A percentile compares a stretch with the other conserved stretches of the same genome.
These are phyloP conservation scores for Trypanosomatidae sp. DNA, from an alignment of 208 protist species.

Conservation along the genomic window DNA sequence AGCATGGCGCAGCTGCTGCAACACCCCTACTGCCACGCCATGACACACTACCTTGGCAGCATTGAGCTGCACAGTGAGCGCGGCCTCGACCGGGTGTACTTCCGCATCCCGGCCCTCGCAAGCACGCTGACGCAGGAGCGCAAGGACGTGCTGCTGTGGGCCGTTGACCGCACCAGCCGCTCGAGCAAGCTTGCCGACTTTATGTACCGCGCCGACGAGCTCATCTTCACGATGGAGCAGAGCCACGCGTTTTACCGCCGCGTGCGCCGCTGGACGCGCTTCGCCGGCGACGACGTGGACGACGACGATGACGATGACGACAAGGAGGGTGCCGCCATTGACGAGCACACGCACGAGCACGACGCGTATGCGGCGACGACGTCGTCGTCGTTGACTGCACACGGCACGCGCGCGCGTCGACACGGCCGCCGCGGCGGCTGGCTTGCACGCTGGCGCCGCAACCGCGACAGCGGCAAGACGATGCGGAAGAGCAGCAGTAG, in stretches of 20 bases:
- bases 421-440: no score
- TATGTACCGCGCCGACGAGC: slow-evolving; percentile 55
- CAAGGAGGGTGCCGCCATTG: neutral
- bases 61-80: slow-evolving; percentile 65
- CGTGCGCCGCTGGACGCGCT: slow-evolving; percentile 31
- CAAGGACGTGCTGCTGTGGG: slow-evolving; percentile 58
- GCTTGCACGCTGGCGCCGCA: no score
- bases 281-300: slow-evolving; percentile 5
- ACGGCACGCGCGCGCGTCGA: no score
- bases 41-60: slow-evolving; percentile 31
- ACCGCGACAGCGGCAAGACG: neutral
- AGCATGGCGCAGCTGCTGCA: slow-evolving; percentile 33
- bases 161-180: slow-evolving; percentile 56
- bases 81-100: slow-evolving; percentile 71
- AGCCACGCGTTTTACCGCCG: slow-evolving; percentile 25
- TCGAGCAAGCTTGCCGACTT: slow-evolving; percentile 72
- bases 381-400: no score
- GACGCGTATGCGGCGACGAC: no score
- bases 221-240: slow-evolving; percentile 77
- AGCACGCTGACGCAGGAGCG: slow-evolving; percentile 38
- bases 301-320: neutral
- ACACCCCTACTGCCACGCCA: slow-evolving; percentile 11
- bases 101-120: slow-evolving; percentile 65
- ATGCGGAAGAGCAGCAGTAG: slow-evolving; percentile 4
- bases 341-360: neutral